phyloP scores from a whole-genome alignment of 305 asterid genomes.

The Fraxinus ornus region DNA sequence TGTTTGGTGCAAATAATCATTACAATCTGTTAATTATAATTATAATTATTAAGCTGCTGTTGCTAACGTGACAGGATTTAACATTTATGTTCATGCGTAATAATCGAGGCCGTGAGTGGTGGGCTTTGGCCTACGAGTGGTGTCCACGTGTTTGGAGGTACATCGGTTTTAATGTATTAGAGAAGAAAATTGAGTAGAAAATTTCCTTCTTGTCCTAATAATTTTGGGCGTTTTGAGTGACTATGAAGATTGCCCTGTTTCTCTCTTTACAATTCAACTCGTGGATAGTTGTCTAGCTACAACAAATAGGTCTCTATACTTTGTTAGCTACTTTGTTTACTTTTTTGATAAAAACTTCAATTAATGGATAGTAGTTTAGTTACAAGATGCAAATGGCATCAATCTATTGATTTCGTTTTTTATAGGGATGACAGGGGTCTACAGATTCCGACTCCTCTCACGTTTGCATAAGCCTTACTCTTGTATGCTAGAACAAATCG shows the following conservation, averaged over 20 bases:
- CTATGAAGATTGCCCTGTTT: not conserved
- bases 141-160: not conserved
- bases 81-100: not conserved
- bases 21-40: not conserved
- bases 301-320: not conserved
- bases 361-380: no score
- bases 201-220: not conserved
- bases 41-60: not conserved
- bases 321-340: no score
- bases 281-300: not conserved
- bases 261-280: not conserved
- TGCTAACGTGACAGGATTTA: not conserved
- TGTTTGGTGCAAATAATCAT: constrained; percentile 2
- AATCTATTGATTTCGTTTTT: no score
- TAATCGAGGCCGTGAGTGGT: constrained; percentile 4
- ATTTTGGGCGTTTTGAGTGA: not conserved
- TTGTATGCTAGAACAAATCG: no score
- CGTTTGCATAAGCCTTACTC: no score
- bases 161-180: not conserved
- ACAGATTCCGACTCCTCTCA: no score
- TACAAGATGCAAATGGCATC: no score
- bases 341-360: no score
- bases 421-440: no score
- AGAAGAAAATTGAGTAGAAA: not conserved
- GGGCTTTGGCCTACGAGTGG: not conserved